phyloP scores from a whole-genome alignment of 441 rosid genomes.

The Pelargonium australe region DNA sequence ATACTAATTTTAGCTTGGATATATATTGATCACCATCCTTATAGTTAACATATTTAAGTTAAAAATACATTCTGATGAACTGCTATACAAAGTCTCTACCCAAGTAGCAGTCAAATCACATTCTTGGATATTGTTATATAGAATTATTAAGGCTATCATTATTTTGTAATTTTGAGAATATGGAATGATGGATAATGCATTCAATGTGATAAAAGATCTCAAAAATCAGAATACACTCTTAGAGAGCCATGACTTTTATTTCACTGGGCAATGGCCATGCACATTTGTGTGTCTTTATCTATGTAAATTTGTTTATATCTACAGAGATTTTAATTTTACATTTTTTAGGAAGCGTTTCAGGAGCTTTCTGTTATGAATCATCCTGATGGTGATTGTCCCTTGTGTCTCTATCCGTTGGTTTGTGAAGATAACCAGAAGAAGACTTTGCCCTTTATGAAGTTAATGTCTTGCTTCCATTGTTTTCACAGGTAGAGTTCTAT shows the following conservation, averaged over 20 bases:
- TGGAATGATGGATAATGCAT: not conserved
- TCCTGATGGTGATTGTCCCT: conserved; percentile 81
- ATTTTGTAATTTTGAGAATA: not conserved
- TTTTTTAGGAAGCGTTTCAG: conserved; percentile 74
- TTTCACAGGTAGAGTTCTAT: conserved; percentile 55
- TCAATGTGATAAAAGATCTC: not conserved
- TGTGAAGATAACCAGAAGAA: conserved; percentile 38
- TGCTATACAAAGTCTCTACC: not conserved
- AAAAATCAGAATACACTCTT: not conserved
- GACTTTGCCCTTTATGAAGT: conserved; percentile 72
- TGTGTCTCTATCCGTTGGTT: conserved; percentile 67
- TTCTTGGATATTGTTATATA: not conserved
- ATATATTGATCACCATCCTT: not conserved
- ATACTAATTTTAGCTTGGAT: not conserved
- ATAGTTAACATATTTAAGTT: conserved; percentile 3
- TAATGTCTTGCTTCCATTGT: conserved; percentile 95
- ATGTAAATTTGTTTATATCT: conserved; percentile 12
- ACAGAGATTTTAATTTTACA: conserved; percentile 8
- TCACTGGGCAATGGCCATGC: not conserved
- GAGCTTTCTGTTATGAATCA: conserved; percentile 75
- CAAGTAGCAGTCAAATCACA: not conserved
- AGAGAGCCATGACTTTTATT: not conserved
- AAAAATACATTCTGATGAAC: not conserved
- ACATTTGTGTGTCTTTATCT: not conserved
- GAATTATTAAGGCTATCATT: not conserved